These are phyloP conservation scores for Begonia loranthoides DNA, from an alignment of 306 rosid species.

Conservation along the genomic window DNA sequence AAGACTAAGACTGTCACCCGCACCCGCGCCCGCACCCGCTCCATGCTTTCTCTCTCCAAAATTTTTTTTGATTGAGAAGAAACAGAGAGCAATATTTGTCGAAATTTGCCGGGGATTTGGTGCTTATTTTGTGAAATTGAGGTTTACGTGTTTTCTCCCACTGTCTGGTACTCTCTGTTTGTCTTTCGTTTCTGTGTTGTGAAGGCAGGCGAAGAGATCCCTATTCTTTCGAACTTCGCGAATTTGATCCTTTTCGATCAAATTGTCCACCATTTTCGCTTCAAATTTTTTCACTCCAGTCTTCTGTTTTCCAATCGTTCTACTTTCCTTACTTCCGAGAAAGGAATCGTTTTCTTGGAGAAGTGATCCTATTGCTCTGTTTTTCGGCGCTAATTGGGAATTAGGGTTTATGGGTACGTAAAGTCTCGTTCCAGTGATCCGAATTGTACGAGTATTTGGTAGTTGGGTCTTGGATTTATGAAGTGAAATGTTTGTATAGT, in stretches of 20 bases:
- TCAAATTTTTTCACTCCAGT: slow-evolving; percentile 13
- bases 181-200: slow-evolving; percentile 15
- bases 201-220: slow-evolving; percentile 51
- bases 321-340: not conserved
- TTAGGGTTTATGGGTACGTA: slow-evolving; percentile 56
- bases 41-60: slow-evolving; percentile 30
- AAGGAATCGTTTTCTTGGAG: slow-evolving; percentile 5
- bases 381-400: slow-evolving; percentile 17
- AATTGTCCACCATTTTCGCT: slow-evolving; percentile 17
- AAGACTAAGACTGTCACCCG: slow-evolving; percentile 37
- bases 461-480: slow-evolving; percentile 8
- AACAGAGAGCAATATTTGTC: slow-evolving; percentile 6
- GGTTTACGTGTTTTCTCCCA: slow-evolving; percentile 5
- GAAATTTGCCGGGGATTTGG: slow-evolving; percentile 4
- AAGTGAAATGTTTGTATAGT: slow-evolving; percentile 6
- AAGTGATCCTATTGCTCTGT: slow-evolving; percentile 52
- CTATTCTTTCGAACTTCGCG: slow-evolving; percentile 28
- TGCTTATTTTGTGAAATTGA: slow-evolving; percentile 6
- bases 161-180: slow-evolving; percentile 15
- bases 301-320: slow-evolving; percentile 1
- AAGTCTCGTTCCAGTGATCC: slow-evolving; percentile 6
- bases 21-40: slow-evolving; percentile 16
- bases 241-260: slow-evolving; percentile 26
- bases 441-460: slow-evolving; percentile 22
- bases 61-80: slow-evolving; percentile 3